A percentile compares a stretch with the other conserved stretches of the same genome.
phyloP scores from a whole-genome alignment of 164 flowering plant species.

The Kingdonia uniflora region DNA sequence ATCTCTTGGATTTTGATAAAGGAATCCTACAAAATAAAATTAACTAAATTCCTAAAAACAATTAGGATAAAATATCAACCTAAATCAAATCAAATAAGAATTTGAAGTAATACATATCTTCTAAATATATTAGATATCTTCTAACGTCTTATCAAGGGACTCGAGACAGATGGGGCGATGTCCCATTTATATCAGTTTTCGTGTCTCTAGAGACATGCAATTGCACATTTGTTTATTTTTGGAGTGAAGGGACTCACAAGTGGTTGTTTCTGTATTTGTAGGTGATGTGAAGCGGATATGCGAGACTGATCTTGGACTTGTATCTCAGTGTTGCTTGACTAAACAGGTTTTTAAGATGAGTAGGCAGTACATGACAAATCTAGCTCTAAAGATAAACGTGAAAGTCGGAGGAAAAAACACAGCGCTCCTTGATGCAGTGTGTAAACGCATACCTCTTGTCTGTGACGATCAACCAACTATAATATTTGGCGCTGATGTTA shows the following conservation, averaged over 20 bases:
- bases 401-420: constrained; percentile 96
- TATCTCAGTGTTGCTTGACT: constrained; percentile 83
- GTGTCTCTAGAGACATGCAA: too few species aligned
- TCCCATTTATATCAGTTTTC: too few species aligned
- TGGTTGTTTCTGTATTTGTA: constrained; percentile 11
- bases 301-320: constrained; percentile 88
- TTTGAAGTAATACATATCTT: too few species aligned
- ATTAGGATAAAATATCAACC: too few species aligned
- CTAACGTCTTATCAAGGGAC: too few species aligned
- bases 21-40: too few species aligned
- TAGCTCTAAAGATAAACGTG: constrained; percentile 84
- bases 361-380: constrained; percentile 82
- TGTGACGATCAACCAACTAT: constrained; percentile 74
- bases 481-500: constrained; percentile 97
- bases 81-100: too few species aligned
- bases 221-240: too few species aligned
- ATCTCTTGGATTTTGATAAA: too few species aligned
- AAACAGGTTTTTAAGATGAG: constrained; percentile 71
- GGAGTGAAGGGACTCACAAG: not conserved
- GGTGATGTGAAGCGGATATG: constrained; percentile 88
- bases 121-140: too few species aligned
- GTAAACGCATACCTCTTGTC: constrained; percentile 78
- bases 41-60: too few species aligned
- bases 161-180: too few species aligned
- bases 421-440: constrained; percentile 83